These are phyloP conservation scores for Hippophae gyantsensis DNA, from an alignment of 306 rosid species.

Conservation along the genomic window DNA sequence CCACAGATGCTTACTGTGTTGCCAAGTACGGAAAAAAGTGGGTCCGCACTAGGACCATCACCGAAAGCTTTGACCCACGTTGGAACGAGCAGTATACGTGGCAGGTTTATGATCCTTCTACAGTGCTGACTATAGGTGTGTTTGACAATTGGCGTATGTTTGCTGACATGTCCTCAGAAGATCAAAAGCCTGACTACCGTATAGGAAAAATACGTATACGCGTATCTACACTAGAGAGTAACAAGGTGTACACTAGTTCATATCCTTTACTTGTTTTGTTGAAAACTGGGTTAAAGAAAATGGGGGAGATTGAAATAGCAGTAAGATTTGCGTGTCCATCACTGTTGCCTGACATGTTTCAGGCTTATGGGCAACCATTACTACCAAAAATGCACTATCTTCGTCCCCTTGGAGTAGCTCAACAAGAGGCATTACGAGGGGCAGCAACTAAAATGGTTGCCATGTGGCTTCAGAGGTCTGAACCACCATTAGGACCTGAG, in stretches of 20 bases:
- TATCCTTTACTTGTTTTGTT: slow-evolving; percentile 54
- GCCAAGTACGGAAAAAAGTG: slow-evolving; percentile 57
- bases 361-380: slow-evolving; percentile 66
- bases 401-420: slow-evolving; percentile 78
- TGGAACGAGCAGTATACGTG: slow-evolving; percentile 69
- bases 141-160: slow-evolving; percentile 50
- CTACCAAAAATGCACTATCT: slow-evolving; percentile 86
- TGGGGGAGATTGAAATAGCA: slow-evolving; percentile 85
- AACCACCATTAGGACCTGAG: slow-evolving; percentile 77
- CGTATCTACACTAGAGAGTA: slow-evolving; percentile 77
- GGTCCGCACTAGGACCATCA: slow-evolving; percentile 51
- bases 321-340: slow-evolving; percentile 73
- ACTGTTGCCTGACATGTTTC: slow-evolving; percentile 61
- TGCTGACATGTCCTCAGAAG: slow-evolving; percentile 19
- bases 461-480: slow-evolving; percentile 63
- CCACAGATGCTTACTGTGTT: slow-evolving; percentile 53
- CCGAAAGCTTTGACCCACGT: slow-evolving; percentile 48
- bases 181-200: slow-evolving; percentile 24
- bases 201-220: slow-evolving; percentile 81
- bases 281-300: slow-evolving; percentile 63
- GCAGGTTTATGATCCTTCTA: slow-evolving; percentile 51
- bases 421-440: slow-evolving; percentile 76
- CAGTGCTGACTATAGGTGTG: slow-evolving; percentile 44
- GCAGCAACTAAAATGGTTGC: slow-evolving; percentile 82
- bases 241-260: slow-evolving; percentile 62